phyloP scores from a whole-genome alignment of 2,329 filamentous ascomycete species.

The Arthrobotrys pseudoclavata region DNA sequence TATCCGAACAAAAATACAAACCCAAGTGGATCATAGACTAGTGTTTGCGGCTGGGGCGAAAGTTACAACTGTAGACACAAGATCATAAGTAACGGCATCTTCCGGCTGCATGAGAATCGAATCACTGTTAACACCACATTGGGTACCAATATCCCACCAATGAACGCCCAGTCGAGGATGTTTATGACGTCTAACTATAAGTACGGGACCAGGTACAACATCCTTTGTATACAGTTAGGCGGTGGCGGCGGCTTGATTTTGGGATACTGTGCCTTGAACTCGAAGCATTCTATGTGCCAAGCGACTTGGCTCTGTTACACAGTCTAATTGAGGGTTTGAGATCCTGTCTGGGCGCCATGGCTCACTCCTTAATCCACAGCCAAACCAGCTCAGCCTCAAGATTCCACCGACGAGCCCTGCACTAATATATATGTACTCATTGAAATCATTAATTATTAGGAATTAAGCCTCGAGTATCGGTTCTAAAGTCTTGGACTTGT shows the following conservation, averaged over 20 bases:
- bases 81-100: slow-evolving; percentile 8
- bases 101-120: slow-evolving; percentile 1
- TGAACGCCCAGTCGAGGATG: not conserved
- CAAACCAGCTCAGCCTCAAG: not conserved
- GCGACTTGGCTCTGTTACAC: slow-evolving; percentile 48
- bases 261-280: not conserved
- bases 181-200: not conserved
- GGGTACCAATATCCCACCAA: not conserved
- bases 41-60: slow-evolving; percentile 17
- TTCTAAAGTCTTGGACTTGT: not conserved
- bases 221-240: not conserved
- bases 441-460: too few relatives aligned
- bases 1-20: slow-evolving; percentile 1
- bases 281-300: slow-evolving; percentile 12
- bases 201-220: too few relatives aligned
- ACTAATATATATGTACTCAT: not conserved
- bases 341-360: slow-evolving; percentile 17
- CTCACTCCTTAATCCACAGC: not conserved
- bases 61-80: slow-evolving; percentile 4
- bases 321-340: not conserved
- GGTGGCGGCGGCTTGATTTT: slow-evolving; percentile 10
- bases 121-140: not conserved
- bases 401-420: not conserved
- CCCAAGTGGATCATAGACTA: slow-evolving; percentile 5
- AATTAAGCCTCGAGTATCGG: not conserved